Evolutionary conservation across 2,329 filamentous ascomycete species (phyloP).

Genomic region (Harringtonia aguacate): DNA sequence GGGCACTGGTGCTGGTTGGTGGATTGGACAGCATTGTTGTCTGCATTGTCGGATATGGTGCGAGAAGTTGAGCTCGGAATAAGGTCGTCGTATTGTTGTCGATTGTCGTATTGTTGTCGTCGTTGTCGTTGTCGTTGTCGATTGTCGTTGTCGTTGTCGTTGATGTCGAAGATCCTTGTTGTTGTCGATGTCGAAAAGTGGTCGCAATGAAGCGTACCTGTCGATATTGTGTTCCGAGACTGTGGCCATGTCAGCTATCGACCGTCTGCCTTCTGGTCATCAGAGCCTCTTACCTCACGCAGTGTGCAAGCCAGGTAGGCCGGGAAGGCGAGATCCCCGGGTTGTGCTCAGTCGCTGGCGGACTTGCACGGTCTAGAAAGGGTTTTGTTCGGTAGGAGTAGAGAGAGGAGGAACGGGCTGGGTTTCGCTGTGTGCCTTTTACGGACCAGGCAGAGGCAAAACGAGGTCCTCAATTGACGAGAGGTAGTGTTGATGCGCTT

Average conservation of each 20-base stretch:
- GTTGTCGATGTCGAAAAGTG: slow-evolving; percentile 24
- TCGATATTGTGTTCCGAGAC: slow-evolving; percentile 19
- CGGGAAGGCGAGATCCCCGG: slow-evolving; percentile 38
- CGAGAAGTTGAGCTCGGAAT: slow-evolving; percentile 18
- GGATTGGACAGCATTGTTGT: slow-evolving; percentile 26
- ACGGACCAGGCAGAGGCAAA: not conserved
- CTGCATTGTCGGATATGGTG: not conserved
- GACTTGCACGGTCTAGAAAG: slow-evolving; percentile 20
- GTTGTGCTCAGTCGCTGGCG: slow-evolving; percentile 36
- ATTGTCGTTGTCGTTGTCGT: slow-evolving; percentile 6
- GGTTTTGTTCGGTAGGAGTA: slow-evolving; percentile 3
- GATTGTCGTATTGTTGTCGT: slow-evolving; percentile 8
- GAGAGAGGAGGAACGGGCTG: slow-evolving; percentile 11
- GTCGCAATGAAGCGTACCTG: slow-evolving; percentile 39
- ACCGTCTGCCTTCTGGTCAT: not conserved
- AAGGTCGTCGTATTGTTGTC: slow-evolving; percentile 7
- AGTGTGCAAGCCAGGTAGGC: slow-evolving; percentile 75
- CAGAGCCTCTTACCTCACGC: slow-evolving; percentile 53
- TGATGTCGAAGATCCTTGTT: slow-evolving; percentile 3
- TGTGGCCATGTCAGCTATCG: slow-evolving; percentile 8
- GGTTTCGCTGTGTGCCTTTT: not conserved
- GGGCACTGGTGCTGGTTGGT: slow-evolving; percentile 26
- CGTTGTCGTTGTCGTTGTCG: slow-evolving; percentile 7
- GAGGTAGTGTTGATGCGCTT: not conserved
- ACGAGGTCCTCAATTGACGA: not conserved